A percentile compares a stretch with the other conserved stretches of the same genome.
phyloP scores from a whole-genome alignment of 2,329 filamentous ascomycete species.

The Dactylella cylindrospora region DNA sequence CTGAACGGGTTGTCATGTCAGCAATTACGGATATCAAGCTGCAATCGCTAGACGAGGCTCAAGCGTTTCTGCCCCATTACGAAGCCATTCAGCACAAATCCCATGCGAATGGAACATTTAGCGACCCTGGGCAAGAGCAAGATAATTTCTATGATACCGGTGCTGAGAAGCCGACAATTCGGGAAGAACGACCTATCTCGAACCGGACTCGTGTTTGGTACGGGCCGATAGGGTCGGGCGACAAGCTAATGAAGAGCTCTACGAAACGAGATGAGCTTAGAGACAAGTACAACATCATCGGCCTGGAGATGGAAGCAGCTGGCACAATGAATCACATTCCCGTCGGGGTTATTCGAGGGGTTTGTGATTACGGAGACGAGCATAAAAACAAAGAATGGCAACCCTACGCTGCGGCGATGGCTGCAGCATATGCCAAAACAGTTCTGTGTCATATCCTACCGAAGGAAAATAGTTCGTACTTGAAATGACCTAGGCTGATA shows the following conservation, averaged over 20 bases:
- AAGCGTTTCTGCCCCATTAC: no score
- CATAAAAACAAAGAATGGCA: conserved; percentile 52
- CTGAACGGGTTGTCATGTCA: no score
- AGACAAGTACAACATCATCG: conserved; percentile 50
- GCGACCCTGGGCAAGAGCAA: no score
- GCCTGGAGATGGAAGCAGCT: conserved; percentile 51
- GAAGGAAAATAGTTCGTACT: no score
- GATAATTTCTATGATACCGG: no score
- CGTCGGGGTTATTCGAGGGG: conserved; percentile 50
- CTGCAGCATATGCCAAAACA: conserved; percentile 45
- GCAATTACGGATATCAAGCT: no score
- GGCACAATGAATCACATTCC: conserved; percentile 51
- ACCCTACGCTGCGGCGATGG: conserved; percentile 50
- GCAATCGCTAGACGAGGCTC: no score
- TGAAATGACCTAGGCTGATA: no score
- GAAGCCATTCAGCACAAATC: no score
- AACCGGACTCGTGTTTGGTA: conserved; percentile 51
- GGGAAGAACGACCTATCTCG: conserved; percentile 41
- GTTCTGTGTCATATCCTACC: conserved; percentile 45
- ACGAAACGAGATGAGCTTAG: conserved; percentile 47
- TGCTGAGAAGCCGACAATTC: no score
- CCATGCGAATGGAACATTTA: no score
- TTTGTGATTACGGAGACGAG: conserved; percentile 51
- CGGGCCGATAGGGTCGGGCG: conserved; percentile 51
- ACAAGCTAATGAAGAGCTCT: conserved; percentile 50